These are phyloP conservation scores for Phytophthora hybrid DNA, from an alignment of 352 stramenopile species.

Conservation along the genomic window DNA sequence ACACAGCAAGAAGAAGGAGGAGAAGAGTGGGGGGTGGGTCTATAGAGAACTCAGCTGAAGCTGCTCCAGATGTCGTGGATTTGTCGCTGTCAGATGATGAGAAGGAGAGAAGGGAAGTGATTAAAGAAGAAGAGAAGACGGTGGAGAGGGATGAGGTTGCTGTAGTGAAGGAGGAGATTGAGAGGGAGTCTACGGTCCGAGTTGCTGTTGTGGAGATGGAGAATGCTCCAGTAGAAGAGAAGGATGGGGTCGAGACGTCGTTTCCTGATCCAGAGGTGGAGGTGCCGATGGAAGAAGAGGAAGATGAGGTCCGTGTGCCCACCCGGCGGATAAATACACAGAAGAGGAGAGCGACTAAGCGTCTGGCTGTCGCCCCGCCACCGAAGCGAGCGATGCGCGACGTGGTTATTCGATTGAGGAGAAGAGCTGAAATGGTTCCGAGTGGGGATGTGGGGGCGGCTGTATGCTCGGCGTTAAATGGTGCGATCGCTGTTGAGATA, in stretches of 20 bases:
- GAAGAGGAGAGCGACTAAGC: not conserved
- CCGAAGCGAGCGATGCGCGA: not conserved
- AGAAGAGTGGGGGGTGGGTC: not conserved
- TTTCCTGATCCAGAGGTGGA: not conserved
- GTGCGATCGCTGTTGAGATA: constrained; percentile 3
- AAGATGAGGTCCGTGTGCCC: not conserved
- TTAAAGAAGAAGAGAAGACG: constrained; percentile 4
- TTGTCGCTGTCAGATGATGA: constrained; percentile 20
- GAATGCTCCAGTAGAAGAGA: not conserved
- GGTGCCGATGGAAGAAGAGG: not conserved
- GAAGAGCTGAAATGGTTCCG: constrained; percentile 3
- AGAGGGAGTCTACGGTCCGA: not conserved
- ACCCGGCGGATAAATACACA: not conserved
- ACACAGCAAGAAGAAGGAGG: not conserved
- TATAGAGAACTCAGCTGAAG: not conserved
- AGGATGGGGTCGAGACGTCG: not conserved
- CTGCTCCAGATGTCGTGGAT: not conserved
- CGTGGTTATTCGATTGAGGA: constrained; percentile 7
- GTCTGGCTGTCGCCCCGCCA: no score
- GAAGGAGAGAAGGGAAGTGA: not conserved
- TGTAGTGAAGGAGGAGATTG: not conserved
- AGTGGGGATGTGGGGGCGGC: not conserved
- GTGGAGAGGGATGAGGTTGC: not conserved
- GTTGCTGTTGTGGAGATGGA: not conserved
- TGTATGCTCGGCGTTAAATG: constrained; percentile 6